Evolutionary conservation across 2,329 filamentous ascomycete genomes (phyloP), one percentile per base, ranked within the genome.

Genomic region (Colletotrichum gigasporum): DNA sequence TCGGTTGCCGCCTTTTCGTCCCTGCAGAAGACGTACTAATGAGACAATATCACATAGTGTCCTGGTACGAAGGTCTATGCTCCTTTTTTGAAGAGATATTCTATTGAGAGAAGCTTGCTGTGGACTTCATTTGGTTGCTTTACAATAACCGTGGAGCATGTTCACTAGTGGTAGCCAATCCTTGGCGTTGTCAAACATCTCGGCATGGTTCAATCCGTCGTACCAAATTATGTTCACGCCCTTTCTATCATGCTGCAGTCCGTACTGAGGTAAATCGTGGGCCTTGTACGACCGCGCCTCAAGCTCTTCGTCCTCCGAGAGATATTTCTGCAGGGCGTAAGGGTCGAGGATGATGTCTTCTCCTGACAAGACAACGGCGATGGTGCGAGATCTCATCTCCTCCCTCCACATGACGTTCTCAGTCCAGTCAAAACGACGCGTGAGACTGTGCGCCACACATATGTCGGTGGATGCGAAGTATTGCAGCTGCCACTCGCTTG

Each of bases 371-470:
- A 79, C 84, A 0, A 90, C 87, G 0, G 85, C 87, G 10, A 88
- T 83, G 32, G 9, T 9, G 22, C 35, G 18, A 18, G 12, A 54
- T 48, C 63, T 34, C 82, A 91, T 73, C 65, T 91, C 87, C 47
- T 91, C 87, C 68, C 86, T 87, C 90, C 90, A 92, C 6, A 91
- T 75, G 35, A 91, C 86, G 67, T 90, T 91, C 68, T 92, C 83
- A 22, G 81, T 81, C 90, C 90, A 92, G 76, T 91, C 91, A 76
- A 92, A 92, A 69, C 89, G 83, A 2, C 90, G 79, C 0, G 83
- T 85, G 0, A 92, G 78, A 6, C 85, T 87, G 59, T 90, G 83
- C 8, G 90, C 85, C 2, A 91, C 86, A 3, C 87, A 87, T 32
- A 88, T 85, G 68, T 93, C 90, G 57, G 83, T 88, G 39, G 83